Evolutionary conservation across 2,329 filamentous ascomycete genomes (phyloP).

Genomic region (Botrytis squamosa): DNA sequence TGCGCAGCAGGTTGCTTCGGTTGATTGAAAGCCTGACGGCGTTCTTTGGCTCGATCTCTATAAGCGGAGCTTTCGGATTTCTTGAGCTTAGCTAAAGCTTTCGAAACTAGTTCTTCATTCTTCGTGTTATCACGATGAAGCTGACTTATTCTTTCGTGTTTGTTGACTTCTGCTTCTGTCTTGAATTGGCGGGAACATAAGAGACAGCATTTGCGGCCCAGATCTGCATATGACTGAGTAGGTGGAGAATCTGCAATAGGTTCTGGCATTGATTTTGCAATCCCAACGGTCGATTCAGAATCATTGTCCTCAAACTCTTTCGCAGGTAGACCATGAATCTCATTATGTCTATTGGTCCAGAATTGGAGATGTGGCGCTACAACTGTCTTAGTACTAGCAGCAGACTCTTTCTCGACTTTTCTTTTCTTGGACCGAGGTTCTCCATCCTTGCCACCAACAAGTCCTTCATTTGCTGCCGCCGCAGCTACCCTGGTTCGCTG

Average conservation of each 20-base stretch:
- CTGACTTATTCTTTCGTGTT: constrained; percentile 58
- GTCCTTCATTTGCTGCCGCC: constrained; percentile 41
- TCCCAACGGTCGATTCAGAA: constrained; percentile 24
- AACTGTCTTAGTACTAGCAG: constrained; percentile 41
- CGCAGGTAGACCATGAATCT: constrained; percentile 55
- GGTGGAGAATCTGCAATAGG: constrained; percentile 40
- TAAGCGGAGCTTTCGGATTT: constrained; percentile 38
- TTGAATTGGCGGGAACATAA: constrained; percentile 61
- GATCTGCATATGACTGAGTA: constrained; percentile 59
- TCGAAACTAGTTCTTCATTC: constrained; percentile 47
- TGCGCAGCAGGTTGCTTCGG: constrained; percentile 51
- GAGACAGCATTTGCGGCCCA: constrained; percentile 57
- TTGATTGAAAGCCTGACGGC: constrained; percentile 61
- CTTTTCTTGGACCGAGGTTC: constrained; percentile 51
- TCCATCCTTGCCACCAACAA: constrained; percentile 36
- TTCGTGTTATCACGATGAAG: constrained; percentile 56
- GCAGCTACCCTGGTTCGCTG: constrained; percentile 41
- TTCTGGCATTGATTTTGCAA: constrained; percentile 24
- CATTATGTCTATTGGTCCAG: constrained; percentile 69
- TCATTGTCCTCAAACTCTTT: constrained; percentile 42
- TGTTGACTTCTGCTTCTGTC: constrained; percentile 52
- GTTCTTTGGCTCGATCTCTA: constrained; percentile 64
- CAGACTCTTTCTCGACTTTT: constrained; percentile 51
- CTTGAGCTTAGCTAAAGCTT: constrained; percentile 42
- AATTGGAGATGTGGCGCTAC: constrained; percentile 67